Evolutionary conservation across 768 basidiomycete species (phyloP).

Genomic region (Pilatotrama ljubarskyi): DNA sequence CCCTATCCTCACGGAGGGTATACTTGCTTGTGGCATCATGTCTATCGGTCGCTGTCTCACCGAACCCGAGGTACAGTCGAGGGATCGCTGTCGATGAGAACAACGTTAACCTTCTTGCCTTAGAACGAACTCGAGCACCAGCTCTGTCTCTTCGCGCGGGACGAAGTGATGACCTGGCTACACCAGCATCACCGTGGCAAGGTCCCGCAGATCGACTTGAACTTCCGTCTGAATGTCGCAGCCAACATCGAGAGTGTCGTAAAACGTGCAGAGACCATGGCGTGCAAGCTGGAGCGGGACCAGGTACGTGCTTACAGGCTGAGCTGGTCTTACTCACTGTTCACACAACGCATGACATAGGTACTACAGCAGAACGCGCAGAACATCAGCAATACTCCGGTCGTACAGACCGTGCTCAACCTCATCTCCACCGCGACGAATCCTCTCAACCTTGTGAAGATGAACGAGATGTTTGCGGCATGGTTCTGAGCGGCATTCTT

Average conservation of each 20-base stretch:
- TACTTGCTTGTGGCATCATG: constrained; percentile 84
- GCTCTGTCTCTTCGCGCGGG: constrained; percentile 86
- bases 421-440: constrained; percentile 87
- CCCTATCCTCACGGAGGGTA: constrained; percentile 84
- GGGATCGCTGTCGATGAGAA: background rate
- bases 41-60: constrained; percentile 89
- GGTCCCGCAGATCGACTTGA: constrained; percentile 55
- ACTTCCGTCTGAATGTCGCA: constrained; percentile 57
- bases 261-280: constrained; percentile 79
- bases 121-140: constrained; percentile 93
- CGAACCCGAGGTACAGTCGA: constrained; percentile 74
- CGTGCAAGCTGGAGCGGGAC: constrained; percentile 85
- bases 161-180: constrained; percentile 86
- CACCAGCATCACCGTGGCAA: constrained; percentile 47
- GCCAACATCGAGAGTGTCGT: constrained; percentile 69
- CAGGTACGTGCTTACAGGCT: constrained; percentile 46
- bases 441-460: constrained; percentile 79
- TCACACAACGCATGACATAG: constrained; percentile 19
- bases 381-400: constrained; percentile 49
- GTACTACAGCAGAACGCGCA: constrained; percentile 29
- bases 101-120: background rate
- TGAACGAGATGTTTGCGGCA: constrained; percentile 82
- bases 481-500: constrained; percentile 63
- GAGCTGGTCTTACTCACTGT: background rate
- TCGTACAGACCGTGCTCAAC: constrained; percentile 80